Conservation (phyloP, 2,329 filamentous ascomycete species). For the Pestalotiopsis sp. region DNA sequence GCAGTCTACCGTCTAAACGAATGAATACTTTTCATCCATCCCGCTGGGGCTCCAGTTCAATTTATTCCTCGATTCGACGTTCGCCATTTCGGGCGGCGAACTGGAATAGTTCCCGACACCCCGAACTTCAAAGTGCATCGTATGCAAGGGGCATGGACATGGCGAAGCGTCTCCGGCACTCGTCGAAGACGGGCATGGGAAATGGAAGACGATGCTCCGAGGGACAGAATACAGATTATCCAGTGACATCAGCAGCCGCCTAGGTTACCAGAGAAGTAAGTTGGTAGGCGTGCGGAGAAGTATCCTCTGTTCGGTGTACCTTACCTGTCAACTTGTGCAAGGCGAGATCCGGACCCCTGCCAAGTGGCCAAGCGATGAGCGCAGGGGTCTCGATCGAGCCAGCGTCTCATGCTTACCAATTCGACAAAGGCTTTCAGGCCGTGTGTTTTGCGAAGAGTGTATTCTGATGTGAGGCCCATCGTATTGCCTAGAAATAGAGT, state of each 20-base stretch:
- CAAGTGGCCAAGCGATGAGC: conserved; percentile 3
- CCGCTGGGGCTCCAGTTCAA: background rate
- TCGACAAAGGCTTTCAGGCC: background rate
- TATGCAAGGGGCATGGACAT: background rate
- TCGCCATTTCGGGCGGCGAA: background rate
- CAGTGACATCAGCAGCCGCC: background rate
- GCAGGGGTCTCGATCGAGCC: background rate
- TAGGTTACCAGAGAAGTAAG: background rate
- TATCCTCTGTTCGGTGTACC: background rate
- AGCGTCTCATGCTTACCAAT: conserved; percentile 2
- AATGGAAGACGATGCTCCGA: conserved; percentile 11
- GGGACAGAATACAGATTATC: background rate
- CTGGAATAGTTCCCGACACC: background rate
- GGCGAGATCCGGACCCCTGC: conserved; percentile 4
- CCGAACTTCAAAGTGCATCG: background rate
- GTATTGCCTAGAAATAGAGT: background rate
- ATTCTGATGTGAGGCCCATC: background rate
- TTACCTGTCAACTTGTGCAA: background rate
- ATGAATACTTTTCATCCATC: too few relatives aligned
- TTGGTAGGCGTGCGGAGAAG: background rate
- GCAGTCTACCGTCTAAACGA: too few relatives aligned
- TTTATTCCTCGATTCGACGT: background rate
- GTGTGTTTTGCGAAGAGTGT: background rate
- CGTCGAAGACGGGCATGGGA: background rate
- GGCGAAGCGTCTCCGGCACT: background rate